Base-by-base conservation (phyloP, 306 rosid genomes). In the Glycyrrhiza uralensis region DNA sequence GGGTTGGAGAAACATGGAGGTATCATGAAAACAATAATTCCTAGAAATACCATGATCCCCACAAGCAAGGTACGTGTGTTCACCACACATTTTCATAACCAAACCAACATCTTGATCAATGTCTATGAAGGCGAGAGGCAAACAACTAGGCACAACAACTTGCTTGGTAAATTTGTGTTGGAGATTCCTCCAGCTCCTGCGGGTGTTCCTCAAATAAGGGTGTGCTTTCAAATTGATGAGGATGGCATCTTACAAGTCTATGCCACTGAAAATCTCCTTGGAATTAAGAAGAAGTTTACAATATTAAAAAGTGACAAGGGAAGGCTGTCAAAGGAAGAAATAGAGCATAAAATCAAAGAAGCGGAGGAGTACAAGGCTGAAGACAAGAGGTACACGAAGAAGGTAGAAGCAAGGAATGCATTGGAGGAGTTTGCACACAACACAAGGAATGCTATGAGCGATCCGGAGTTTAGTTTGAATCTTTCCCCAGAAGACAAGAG, bases 41-140 rank as follows among this genome's bases (percentile, higher is more conserved):
- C 71, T 0, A 65, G 71, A 24, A 65, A 65, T 7, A 14, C 42
- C 0, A 10, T 15, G 5, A 26, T 65, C 44, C 72, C 72, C 9
- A 30, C 46, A 67, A 85, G 70, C 68, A 82, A 64, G 65, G 76
- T 65, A 32, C 42, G 74, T 15, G 68, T 58, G 0, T 69, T 65
- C 81, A 42, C 77, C 0, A 82, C 89, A 19, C 39, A 50, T 47
- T 7, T 67, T 0, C 81, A 86, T 67, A 65, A 79, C 75, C 85
- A 84, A 61, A 67, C 55, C 0, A 57, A 15, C 1, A 75, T 75
- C 19, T 8, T 29, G 52, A 38, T 80, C 42, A 24, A 58, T 3
- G 84, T 87, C 3, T 85, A 66, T 4, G 87, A 87, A 64, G 92
- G 92, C 0, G 92, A 87, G 82, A 75, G 92, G 22, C 47, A 76